A percentile compares a stretch with the other conserved stretches of the same genome.
These are phyloP conservation scores for Calonectria pseudoreteaudii DNA, from an alignment of 2,329 filamentous ascomycete genomes.

Conservation along the genomic window DNA sequence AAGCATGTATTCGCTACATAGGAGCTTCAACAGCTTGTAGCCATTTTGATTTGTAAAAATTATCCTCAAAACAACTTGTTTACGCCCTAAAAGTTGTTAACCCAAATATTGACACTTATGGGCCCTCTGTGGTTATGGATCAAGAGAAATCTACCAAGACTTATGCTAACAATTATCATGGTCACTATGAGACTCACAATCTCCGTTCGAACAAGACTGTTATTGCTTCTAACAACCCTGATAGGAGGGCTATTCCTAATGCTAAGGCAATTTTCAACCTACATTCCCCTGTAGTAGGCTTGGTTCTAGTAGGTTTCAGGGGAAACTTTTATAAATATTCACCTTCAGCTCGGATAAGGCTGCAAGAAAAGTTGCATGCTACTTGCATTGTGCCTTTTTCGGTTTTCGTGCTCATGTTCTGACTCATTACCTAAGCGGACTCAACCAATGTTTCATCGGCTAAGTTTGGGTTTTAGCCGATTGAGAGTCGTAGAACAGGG, in stretches of 20 bases:
- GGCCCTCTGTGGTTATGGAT: neutral
- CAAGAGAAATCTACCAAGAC: neutral
- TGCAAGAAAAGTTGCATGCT: neutral
- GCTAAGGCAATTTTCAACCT: too few relatives aligned
- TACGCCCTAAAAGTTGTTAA: neutral
- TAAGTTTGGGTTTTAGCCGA: neutral
- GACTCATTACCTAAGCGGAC: too few relatives aligned
- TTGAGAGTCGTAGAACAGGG: neutral
- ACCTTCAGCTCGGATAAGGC: neutral
- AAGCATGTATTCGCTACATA: neutral
- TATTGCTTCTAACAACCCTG: too few relatives aligned
- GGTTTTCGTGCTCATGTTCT: neutral
- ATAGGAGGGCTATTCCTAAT: too few relatives aligned
- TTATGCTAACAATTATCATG: neutral
- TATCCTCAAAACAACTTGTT: neutral
- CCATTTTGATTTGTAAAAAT: neutral
- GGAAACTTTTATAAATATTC: neutral
- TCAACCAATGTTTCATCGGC: neutral
- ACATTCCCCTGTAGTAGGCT: neutral
- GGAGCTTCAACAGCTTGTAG: too few relatives aligned
- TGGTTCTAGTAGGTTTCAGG: neutral
- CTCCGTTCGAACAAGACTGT: neutral
- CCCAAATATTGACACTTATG: neutral
- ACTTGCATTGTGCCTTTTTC: fast-evolving
- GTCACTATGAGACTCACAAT: too few relatives aligned